Base-by-base conservation (phyloP, 106 monocot species). In the Apostasia ramifera region DNA sequence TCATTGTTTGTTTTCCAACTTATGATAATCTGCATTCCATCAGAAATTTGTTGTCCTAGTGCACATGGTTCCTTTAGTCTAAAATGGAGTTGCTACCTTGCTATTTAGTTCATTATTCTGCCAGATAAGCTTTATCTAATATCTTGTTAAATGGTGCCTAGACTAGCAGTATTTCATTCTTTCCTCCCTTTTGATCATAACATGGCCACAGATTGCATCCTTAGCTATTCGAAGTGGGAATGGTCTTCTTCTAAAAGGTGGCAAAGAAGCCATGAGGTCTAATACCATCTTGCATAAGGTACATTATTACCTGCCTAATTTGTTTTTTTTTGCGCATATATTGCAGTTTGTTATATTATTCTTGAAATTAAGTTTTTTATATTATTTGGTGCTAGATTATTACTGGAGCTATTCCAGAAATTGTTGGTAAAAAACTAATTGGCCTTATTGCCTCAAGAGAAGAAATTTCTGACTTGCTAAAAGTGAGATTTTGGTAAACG, bases 191-290 rank as follows among this genome's bases (percentile, higher is more conserved):
- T 71, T 59, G 57, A 47, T 70, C 48, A 62, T 55, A 37, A 52
- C 44, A 43, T 61, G 70, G 6, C 3, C 65, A 57, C 77, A 97
- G 92, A 98, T 98, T 81, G 84, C 92, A 61, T 92, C 97, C 61
- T 81, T 98, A 79, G 97, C 92, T 66, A 68, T 98, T 74, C 81
- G 87, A 66, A 98, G 92, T 79, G 92, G 92, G 46, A 98, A 98
- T 77, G 97, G 97, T 47, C 92, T 98, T 75, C 92, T 98, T 71
- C 75, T 98, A 47, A 98, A 98, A 90, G 97, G 92, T 64, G 97
- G 92, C 40, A 98, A 97, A 77, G 92, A 98, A 83, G 92, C 97
- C 44, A 85, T 77, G 80, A 89, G 87, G 76, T 92, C 92, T 42
- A 98, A 98, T 76, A 77, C 81, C 43, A 77, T 98, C 63, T 78